phyloP scores from a whole-genome alignment of 768 basidiomycete species.

The Filobasidium wieringae region DNA sequence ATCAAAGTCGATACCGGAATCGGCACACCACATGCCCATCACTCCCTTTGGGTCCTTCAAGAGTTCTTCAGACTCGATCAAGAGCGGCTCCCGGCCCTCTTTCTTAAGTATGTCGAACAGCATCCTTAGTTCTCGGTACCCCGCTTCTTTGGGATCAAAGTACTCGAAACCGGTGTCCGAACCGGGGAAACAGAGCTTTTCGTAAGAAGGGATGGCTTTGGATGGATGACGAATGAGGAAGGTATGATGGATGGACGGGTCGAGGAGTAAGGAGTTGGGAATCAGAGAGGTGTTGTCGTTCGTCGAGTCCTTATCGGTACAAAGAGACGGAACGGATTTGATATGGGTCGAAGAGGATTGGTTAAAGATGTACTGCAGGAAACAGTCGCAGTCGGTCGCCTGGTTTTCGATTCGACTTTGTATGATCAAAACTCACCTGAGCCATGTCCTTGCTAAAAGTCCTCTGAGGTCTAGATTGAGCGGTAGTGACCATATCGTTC shows the following conservation, averaged over 20 bases:
- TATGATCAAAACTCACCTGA: neutral
- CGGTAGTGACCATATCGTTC: slow-evolving; percentile 9
- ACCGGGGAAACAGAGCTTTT: slow-evolving; percentile 24
- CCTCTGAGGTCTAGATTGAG: slow-evolving; percentile 4
- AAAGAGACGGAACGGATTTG: slow-evolving; percentile 12
- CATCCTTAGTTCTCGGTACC: slow-evolving; percentile 18
- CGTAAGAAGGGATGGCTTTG: slow-evolving; percentile 26
- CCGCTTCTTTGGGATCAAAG: slow-evolving; percentile 24
- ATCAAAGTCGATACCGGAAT: slow-evolving; percentile 19
- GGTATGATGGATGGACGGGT: slow-evolving; percentile 22
- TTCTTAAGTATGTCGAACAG: slow-evolving; percentile 17
- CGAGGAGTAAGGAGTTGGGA: slow-evolving; percentile 19
- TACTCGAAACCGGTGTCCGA: slow-evolving; percentile 26
- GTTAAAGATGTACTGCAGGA: slow-evolving; percentile 22
- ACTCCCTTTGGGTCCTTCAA: slow-evolving; percentile 14
- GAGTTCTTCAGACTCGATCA: slow-evolving; percentile 23
- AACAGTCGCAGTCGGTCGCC: neutral
- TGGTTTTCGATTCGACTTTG: too few species aligned
- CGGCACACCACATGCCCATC: slow-evolving; percentile 21
- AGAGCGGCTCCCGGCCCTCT: slow-evolving; percentile 10
- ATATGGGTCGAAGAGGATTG: slow-evolving; percentile 2
- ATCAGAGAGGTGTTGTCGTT: slow-evolving; percentile 24
- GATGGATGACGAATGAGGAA: slow-evolving; percentile 28
- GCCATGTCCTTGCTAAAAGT: slow-evolving; percentile 22
- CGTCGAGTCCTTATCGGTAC: neutral